A percentile compares a stretch with the other conserved stretches of the same genome.
phyloP scores from a whole-genome alignment of 192 early-diverging fungal genomes.

The Helicostylum pulchrum region DNA sequence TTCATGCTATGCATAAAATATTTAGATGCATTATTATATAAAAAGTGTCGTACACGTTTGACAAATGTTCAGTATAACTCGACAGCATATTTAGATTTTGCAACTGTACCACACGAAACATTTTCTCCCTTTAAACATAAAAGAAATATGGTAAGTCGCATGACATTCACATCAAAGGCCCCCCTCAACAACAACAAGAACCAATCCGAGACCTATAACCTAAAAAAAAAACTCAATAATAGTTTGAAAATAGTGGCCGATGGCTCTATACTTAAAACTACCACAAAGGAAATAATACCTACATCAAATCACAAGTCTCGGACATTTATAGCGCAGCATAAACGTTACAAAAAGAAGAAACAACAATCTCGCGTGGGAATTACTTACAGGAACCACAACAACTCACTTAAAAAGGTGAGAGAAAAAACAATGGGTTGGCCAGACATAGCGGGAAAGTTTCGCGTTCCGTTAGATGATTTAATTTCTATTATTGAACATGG shows the following conservation, averaged over 20 bases:
- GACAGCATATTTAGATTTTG: constrained; percentile 35
- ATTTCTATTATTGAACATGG: constrained; percentile 61
- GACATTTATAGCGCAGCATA: neutral
- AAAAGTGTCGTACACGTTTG: neutral
- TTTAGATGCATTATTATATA: neutral
- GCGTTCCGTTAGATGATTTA: constrained; percentile 52
- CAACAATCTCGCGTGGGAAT: constrained; percentile 23
- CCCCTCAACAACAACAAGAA: neutral
- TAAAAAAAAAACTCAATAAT: no score
- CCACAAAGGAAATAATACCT: no score
- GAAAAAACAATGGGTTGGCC: constrained; percentile 31
- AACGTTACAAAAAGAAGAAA: neutral
- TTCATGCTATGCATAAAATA: neutral
- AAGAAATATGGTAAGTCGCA: constrained; percentile 3
- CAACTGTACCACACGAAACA: constrained; percentile 2
- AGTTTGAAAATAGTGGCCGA: neutral
- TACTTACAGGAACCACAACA: constrained; percentile 25
- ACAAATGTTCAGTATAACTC: constrained; percentile 8
- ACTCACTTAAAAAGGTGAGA: constrained; percentile 4
- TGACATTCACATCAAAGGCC: neutral
- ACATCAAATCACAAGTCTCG: no score
- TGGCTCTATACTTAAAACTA: neutral
- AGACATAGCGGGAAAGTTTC: constrained; percentile 26
- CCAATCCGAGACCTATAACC: neutral
- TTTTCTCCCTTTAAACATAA: constrained; percentile 3